Conservation (phyloP, 176 grass and related monocot species). For the Musa acuminata region DNA sequence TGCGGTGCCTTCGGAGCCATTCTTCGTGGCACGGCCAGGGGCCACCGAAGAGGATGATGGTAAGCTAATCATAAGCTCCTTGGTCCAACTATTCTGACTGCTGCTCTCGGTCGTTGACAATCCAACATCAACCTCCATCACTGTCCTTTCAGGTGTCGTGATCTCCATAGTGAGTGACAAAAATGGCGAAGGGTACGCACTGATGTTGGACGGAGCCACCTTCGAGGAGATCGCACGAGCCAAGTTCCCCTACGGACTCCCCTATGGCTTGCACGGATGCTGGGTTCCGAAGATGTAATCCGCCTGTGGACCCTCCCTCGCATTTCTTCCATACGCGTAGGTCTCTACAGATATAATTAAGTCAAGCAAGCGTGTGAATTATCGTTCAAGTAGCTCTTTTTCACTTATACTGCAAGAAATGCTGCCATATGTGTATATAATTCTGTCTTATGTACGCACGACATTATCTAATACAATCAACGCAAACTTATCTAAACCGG, state of each 20-base stretch:
- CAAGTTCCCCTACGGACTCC: slow-evolving; percentile 90
- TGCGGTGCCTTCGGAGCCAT: slow-evolving; percentile 81
- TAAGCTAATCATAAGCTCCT: slow-evolving; percentile 15
- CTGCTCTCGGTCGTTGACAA: background rate
- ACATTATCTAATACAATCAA: too few species aligned
- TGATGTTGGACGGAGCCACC: slow-evolving; percentile 67
- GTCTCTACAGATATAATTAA: too few species aligned
- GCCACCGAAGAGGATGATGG: slow-evolving; percentile 84
- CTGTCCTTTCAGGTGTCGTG: slow-evolving; percentile 44
- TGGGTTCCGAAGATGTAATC: slow-evolving; percentile 63
- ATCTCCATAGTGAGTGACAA: slow-evolving; percentile 86
- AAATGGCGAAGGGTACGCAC: slow-evolving; percentile 63
- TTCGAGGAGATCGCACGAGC: slow-evolving; percentile 78
- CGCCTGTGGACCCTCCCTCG: background rate
- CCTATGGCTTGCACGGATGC: slow-evolving; percentile 92
- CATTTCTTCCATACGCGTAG: too few species aligned
- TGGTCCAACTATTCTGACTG: background rate
- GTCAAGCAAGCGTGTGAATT: too few species aligned
- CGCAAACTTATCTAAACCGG: too few species aligned
- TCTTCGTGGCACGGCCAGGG: slow-evolving; percentile 74
- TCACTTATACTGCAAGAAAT: too few species aligned
- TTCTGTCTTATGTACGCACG: too few species aligned
- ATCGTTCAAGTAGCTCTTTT: too few species aligned
- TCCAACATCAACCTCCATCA: too few species aligned
- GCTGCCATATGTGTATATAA: too few species aligned